These are phyloP conservation scores for Aspergillus kassunensis DNA, from an alignment of 495 filamentous ascomycete species.

Conservation along the genomic window DNA sequence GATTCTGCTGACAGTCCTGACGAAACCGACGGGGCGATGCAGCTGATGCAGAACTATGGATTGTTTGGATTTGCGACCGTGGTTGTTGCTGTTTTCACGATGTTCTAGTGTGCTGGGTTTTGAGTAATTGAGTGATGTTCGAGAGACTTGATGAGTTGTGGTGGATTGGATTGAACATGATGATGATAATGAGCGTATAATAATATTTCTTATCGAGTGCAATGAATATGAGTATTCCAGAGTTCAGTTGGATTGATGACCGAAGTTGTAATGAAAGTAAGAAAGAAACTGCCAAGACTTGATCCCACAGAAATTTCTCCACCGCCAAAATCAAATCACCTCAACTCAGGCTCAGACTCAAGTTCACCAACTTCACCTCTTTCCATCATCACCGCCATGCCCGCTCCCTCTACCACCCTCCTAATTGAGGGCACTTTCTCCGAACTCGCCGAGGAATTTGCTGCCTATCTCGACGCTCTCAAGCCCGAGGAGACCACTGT, in stretches of 20 bases:
- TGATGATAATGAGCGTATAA: slow-evolving; percentile 5
- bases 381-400: slow-evolving; percentile 38
- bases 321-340: slow-evolving; percentile 32
- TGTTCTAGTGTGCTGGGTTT: slow-evolving; percentile 37
- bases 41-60: slow-evolving; percentile 44
- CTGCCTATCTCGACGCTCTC: slow-evolving; percentile 71
- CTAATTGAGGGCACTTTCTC: slow-evolving; percentile 90
- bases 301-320: slow-evolving; percentile 50
- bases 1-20: slow-evolving; percentile 21
- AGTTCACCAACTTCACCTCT: slow-evolving; percentile 18
- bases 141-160: slow-evolving; percentile 7
- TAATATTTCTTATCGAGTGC: slow-evolving; percentile 24
- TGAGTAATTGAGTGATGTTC: neutral
- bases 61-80: slow-evolving; percentile 47
- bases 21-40: slow-evolving; percentile 33
- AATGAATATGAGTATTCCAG: too few relatives aligned
- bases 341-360: slow-evolving; percentile 21
- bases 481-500: slow-evolving; percentile 52
- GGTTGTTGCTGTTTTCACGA: slow-evolving; percentile 44
- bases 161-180: slow-evolving; percentile 1
- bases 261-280: too few relatives aligned
- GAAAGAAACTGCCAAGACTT: slow-evolving; percentile 36
- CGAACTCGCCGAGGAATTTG: slow-evolving; percentile 85
- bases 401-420: slow-evolving; percentile 55
- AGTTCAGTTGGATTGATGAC: too few relatives aligned